These are phyloP conservation scores for Manihot esculenta DNA, from an alignment of 441 rosid species.

Conservation along the genomic window DNA sequence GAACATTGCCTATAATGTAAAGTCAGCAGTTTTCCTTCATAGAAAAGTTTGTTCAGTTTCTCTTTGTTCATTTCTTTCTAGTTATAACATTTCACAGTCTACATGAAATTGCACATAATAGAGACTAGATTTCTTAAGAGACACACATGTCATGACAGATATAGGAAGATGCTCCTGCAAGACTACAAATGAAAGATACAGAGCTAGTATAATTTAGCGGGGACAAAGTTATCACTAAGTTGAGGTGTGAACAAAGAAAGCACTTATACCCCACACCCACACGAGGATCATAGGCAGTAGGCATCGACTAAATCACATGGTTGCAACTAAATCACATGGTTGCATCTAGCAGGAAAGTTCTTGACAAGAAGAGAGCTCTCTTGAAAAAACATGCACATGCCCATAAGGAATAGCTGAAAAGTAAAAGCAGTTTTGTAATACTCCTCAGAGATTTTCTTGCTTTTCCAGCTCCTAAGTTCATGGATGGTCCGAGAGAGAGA, in stretches of 20 bases:
- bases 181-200: conserved; percentile 9
- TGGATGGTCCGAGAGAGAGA: not conserved
- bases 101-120: conserved; percentile 7
- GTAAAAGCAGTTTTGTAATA: no score
- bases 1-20: not conserved
- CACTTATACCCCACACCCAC: not conserved
- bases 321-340: conserved; percentile 12
- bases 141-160: not conserved
- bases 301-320: conserved; percentile 12
- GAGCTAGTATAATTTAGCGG: conserved; percentile 2
- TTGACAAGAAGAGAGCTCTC: conserved; percentile 3
- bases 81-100: not conserved
- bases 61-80: not conserved
- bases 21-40: conserved; percentile 1
- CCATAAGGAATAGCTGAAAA: not conserved
- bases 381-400: not conserved
- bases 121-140: conserved; percentile 3
- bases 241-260: conserved; percentile 14
- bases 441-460: no score
- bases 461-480: not conserved
- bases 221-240: conserved; percentile 1
- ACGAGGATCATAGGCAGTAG: not conserved
- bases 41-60: conserved; percentile 11
- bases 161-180: conserved; percentile 21
- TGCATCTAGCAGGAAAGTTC: not conserved